phyloP scores from a whole-genome alignment of 2,329 filamentous ascomycete species.

The Dactylellina haptotyla region DNA sequence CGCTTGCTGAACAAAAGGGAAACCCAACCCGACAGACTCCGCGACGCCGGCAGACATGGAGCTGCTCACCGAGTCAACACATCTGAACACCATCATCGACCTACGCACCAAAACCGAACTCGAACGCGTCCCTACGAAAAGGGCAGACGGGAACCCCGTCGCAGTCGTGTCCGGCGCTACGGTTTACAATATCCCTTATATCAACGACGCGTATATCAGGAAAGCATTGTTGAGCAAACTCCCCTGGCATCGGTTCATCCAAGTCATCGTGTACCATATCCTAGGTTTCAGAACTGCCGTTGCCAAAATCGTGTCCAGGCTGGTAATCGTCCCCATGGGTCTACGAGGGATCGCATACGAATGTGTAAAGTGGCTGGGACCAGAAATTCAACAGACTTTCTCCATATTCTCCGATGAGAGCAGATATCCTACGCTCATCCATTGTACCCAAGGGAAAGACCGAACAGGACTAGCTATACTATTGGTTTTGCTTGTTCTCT shows the following conservation, averaged over 20 bases:
- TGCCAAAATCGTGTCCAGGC: constrained; percentile 73
- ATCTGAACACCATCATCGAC: constrained; percentile 79
- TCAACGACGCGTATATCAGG: constrained; percentile 18
- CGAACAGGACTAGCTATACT: constrained; percentile 78
- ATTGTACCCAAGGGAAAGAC: constrained; percentile 92
- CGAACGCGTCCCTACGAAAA: constrained; percentile 65
- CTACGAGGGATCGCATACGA: constrained; percentile 76
- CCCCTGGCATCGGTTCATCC: constrained; percentile 61
- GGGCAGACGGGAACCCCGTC: constrained; percentile 66
- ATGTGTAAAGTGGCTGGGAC: constrained; percentile 74
- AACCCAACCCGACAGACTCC: constrained; percentile 68
- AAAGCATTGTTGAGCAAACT: constrained; percentile 34
- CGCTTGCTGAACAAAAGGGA: background rate
- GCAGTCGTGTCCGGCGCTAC: constrained; percentile 63
- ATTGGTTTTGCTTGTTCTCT: constrained; percentile 73
- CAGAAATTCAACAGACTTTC: constrained; percentile 69
- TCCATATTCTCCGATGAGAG: constrained; percentile 64
- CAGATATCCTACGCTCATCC: constrained; percentile 74
- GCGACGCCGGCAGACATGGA: constrained; percentile 73
- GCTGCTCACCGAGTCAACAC: constrained; percentile 69
- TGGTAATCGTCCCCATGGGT: constrained; percentile 78
- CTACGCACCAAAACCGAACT: constrained; percentile 69
- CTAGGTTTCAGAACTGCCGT: constrained; percentile 75
- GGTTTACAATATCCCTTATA: constrained; percentile 28
- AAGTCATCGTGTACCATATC: constrained; percentile 72